Evolutionary conservation across 495 filamentous ascomycete genomes (phyloP).

Genomic region (Podospora tetraspora): DNA sequence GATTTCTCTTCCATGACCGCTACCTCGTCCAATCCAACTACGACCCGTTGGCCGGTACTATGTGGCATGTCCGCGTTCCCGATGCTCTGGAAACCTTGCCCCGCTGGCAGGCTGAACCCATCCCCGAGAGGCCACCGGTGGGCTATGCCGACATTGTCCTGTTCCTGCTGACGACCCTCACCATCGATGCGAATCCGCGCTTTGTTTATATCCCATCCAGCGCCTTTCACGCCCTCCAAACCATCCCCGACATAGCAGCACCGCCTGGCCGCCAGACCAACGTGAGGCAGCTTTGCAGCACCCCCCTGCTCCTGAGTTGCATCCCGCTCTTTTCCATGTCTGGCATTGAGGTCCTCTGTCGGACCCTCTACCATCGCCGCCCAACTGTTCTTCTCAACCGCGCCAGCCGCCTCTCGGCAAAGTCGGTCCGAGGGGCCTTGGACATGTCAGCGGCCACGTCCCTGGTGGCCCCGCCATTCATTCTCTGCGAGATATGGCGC

Average conservation of each 20-base stretch:
- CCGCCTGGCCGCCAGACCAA: not conserved
- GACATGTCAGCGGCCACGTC: conserved; percentile 16
- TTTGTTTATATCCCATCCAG: not conserved
- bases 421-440: not conserved
- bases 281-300: not conserved
- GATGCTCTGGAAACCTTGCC: not conserved
- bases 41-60: too few species aligned
- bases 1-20: not conserved
- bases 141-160: not conserved
- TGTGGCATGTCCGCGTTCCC: not conserved
- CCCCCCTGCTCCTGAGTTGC: not conserved
- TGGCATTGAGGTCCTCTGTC: not conserved
- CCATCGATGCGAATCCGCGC: not conserved
- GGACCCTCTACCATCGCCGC: not conserved
- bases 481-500: conserved; percentile 24
- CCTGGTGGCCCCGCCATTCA: conserved; percentile 20
- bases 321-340: not conserved
- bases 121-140: not conserved
- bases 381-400: not conserved
- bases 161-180: not conserved
- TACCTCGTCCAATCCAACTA: too few species aligned
- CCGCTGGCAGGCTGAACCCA: not conserved
- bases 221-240: not conserved
- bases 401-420: not conserved
- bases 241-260: not conserved